These are phyloP conservation scores for Ceratocystis colombiana DNA, from an alignment of 2,329 filamentous ascomycete species.

Conservation along the genomic window DNA sequence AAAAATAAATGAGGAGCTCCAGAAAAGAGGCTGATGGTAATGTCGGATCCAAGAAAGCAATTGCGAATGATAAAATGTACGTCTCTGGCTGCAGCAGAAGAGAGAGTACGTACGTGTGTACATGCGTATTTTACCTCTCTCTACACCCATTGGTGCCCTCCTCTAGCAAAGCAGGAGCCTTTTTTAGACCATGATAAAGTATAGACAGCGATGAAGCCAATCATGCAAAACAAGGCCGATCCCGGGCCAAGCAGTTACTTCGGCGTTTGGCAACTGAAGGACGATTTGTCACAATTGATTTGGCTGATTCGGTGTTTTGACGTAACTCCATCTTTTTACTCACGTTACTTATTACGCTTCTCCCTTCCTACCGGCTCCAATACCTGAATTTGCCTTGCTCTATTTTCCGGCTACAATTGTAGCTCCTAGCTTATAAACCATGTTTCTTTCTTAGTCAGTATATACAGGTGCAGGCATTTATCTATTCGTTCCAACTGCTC, in stretches of 20 bases:
- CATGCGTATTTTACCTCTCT: background rate
- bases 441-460: too few species aligned
- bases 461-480: background rate
- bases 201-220: background rate
- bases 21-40: background rate
- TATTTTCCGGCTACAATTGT: background rate
- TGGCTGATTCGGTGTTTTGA: background rate
- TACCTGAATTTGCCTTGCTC: background rate
- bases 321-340: background rate
- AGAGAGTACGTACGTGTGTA: conserved; percentile 2
- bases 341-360: background rate
- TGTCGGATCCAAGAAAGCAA: background rate
- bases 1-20: background rate
- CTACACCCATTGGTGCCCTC: background rate
- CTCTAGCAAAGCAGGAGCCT: conserved; percentile 3
- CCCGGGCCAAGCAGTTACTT: conserved; percentile 4
- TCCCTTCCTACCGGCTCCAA: background rate
- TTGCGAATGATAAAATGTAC: background rate
- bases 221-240: conserved; percentile 6
- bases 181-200: background rate
- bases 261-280: background rate
- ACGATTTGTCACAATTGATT: conserved; percentile 8
- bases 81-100: background rate
- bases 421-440: too few species aligned
- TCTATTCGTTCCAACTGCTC: background rate